A percentile compares a stretch with the other conserved stretches of the same genome.
Evolutionary conservation across 805 yeast genomes (phyloP).

Genomic region (Candida nanaspora): DNA sequence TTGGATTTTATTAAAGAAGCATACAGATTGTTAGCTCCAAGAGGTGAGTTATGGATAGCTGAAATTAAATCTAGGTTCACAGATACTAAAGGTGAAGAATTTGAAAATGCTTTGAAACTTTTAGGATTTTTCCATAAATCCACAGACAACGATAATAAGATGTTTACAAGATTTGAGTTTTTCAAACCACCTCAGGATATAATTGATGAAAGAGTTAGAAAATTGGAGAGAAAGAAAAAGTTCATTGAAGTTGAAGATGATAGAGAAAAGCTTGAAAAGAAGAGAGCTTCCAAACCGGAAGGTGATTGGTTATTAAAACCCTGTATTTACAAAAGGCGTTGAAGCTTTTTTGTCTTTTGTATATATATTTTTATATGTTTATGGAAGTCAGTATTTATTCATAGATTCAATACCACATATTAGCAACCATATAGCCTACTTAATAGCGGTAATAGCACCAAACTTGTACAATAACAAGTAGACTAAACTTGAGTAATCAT

Average conservation of each 20-base stretch:
- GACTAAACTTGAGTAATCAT: no score
- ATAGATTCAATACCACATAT: no score
- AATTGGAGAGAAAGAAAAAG: constrained; percentile 52
- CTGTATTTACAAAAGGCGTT: constrained; percentile 89
- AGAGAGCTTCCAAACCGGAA: constrained; percentile 52
- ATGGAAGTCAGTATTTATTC: no score
- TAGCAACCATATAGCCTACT: no score
- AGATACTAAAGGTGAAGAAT: constrained; percentile 72
- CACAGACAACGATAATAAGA: constrained; percentile 82
- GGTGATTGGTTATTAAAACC: constrained; percentile 92
- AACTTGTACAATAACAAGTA: no score
- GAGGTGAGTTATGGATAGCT: constrained; percentile 96
- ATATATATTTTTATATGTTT: neutral
- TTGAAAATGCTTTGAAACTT: constrained; percentile 68
- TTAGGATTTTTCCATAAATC: constrained; percentile 82
- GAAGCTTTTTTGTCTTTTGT: constrained; percentile 6
- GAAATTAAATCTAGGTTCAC: constrained; percentile 90
- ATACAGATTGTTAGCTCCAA: constrained; percentile 73
- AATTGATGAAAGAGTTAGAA: constrained; percentile 52
- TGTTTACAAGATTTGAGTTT: constrained; percentile 94
- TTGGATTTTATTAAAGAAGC: constrained; percentile 90
- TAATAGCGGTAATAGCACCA: no score
- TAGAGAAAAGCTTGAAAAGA: constrained; percentile 49
- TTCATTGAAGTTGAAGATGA: constrained; percentile 67
- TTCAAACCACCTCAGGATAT: constrained; percentile 76